Conservation (phyloP, 179 eudicot species). For the Drosera spatulata region DNA sequence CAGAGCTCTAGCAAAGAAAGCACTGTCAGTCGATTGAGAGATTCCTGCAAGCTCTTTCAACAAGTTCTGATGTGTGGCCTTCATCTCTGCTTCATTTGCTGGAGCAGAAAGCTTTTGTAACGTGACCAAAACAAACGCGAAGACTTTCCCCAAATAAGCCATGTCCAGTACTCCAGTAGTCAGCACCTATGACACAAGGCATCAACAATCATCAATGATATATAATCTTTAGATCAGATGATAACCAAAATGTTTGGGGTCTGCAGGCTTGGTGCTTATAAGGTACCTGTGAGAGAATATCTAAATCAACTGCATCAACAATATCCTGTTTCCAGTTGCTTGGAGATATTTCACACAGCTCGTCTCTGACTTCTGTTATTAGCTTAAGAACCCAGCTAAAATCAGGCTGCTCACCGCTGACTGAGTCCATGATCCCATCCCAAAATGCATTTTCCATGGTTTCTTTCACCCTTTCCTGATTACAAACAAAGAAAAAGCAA, state of each 20-base stretch:
- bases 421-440: constrained; percentile 68
- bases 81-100: constrained; percentile 62
- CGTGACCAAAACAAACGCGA: constrained; percentile 61
- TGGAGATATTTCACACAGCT: constrained; percentile 76
- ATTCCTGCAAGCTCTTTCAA: constrained; percentile 52
- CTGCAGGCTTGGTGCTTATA: not conserved
- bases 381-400: constrained; percentile 68
- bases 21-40: constrained; percentile 25
- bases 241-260: not conserved
- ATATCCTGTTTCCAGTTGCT: constrained; percentile 73
- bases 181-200: constrained; percentile 37
- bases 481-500: not conserved
- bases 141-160: constrained; percentile 58
- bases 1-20: constrained; percentile 42
- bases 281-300: constrained; percentile 64
- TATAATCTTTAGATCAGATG: not conserved
- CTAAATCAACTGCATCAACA: constrained; percentile 54
- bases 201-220: not conserved
- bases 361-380: constrained; percentile 86
- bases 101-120: constrained; percentile 89
- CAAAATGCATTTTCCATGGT: constrained; percentile 92
- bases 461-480: constrained; percentile 52
- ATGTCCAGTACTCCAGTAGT: constrained; percentile 54
- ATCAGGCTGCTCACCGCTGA: constrained; percentile 60
- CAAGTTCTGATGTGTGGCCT: constrained; percentile 42